These are phyloP conservation scores for Angomonas deanei DNA, from an alignment of 208 protist genomes.

Conservation along the genomic window DNA sequence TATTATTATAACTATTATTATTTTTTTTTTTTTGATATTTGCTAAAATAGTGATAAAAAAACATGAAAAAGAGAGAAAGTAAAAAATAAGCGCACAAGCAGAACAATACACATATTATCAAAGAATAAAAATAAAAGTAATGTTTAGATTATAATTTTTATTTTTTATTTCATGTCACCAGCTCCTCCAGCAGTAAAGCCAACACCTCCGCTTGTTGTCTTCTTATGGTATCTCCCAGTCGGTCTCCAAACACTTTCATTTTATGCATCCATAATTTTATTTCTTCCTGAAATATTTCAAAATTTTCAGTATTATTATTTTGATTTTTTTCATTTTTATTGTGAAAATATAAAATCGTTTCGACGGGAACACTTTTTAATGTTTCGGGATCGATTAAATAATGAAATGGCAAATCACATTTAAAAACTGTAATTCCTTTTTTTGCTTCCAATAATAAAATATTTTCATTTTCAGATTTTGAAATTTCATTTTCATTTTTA, in stretches of 20 bases:
- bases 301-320: neutral
- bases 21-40: neutral
- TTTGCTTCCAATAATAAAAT: neutral
- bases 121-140: neutral
- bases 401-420: constrained; percentile 40
- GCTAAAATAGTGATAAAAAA: neutral
- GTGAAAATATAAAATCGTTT: constrained; percentile 12
- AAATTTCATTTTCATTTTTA: neutral
- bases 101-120: too few relatives aligned
- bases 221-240: constrained; percentile 21
- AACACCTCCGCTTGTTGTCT: constrained; percentile 52
- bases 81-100: neutral
- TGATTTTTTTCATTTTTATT: constrained; percentile 6
- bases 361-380: constrained; percentile 34
- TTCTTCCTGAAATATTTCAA: constrained; percentile 7
- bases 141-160: neutral
- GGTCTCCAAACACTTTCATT: constrained; percentile 58
- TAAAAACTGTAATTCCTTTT: neutral
- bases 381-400: constrained; percentile 59
- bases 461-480: neutral
- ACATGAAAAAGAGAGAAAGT: neutral
- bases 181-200: constrained; percentile 28
- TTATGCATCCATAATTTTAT: constrained; percentile 51
- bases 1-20: neutral
- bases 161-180: constrained; percentile 12